These are phyloP conservation scores for Hydrangea macrophylla DNA, from an alignment of 148 eudicot species.

Conservation along the genomic window DNA sequence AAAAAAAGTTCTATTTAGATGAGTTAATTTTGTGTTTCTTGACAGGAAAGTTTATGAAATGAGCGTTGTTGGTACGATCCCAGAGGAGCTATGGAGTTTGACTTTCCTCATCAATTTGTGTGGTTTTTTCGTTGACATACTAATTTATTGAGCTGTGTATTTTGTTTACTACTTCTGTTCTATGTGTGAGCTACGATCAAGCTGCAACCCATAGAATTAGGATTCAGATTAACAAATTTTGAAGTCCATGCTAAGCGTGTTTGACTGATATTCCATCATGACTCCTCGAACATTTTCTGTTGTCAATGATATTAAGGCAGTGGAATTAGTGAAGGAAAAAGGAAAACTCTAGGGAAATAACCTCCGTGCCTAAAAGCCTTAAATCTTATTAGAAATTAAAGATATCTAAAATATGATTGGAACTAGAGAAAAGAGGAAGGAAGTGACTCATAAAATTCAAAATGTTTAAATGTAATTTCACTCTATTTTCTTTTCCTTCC, in stretches of 20 bases:
- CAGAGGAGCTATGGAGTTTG: conserved; percentile 77
- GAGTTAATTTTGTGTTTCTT: neutral
- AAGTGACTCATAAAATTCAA: too few relatives aligned
- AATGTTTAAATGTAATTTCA: too few relatives aligned
- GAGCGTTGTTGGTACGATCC: conserved; percentile 51
- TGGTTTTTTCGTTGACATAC: conserved; percentile 10
- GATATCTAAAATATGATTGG: too few relatives aligned
- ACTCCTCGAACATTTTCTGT: neutral
- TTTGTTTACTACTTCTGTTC: neutral
- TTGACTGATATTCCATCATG: neutral
- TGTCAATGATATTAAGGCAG: conserved; percentile 3
- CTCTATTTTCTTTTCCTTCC: too few relatives aligned
- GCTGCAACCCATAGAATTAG: neutral
- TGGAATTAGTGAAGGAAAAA: too few relatives aligned
- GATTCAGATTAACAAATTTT: neutral
- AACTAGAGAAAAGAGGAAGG: too few relatives aligned
- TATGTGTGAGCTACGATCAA: neutral
- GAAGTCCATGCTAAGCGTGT: neutral
- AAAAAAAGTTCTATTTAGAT: neutral
- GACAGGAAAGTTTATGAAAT: conserved; percentile 59
- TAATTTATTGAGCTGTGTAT: neutral
- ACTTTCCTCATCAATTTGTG: conserved; percentile 60
- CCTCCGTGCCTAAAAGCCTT: too few relatives aligned
- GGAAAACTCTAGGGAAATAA: too few relatives aligned
- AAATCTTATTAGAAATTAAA: too few relatives aligned